A percentile compares a stretch with the other conserved stretches of the same genome.
These are phyloP conservation scores for Kodamaea restingae DNA, from an alignment of 805 yeast species.

Conservation along the genomic window DNA sequence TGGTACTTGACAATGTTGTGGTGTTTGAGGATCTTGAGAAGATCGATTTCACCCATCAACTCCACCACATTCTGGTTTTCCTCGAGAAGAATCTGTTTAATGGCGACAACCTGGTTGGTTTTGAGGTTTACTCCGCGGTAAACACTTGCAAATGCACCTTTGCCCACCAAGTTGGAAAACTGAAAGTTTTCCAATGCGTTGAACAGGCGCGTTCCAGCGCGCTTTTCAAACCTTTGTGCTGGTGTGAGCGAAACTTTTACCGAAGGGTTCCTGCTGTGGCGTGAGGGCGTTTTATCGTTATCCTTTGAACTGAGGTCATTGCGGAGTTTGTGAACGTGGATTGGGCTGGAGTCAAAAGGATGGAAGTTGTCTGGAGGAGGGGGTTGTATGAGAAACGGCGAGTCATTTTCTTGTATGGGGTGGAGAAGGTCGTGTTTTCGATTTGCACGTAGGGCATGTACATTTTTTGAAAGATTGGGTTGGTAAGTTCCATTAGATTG, in stretches of 20 bases:
- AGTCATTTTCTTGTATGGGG: slow-evolving; percentile 12
- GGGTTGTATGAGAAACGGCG: slow-evolving; percentile 16
- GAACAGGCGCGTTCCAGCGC: slow-evolving; percentile 32
- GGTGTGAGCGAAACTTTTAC: slow-evolving; percentile 46
- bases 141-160: slow-evolving; percentile 90
- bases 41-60: slow-evolving; percentile 64
- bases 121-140: slow-evolving; percentile 65
- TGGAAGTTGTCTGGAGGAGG: not conserved
- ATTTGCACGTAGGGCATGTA: too few species aligned
- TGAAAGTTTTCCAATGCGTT: slow-evolving; percentile 47
- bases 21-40: slow-evolving; percentile 61
- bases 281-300: not conserved
- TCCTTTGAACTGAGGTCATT: not conserved
- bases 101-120: slow-evolving; percentile 70
- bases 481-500: too few species aligned
- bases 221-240: slow-evolving; percentile 48
- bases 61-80: slow-evolving; percentile 41
- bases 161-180: slow-evolving; percentile 66
- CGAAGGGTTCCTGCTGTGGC: slow-evolving; percentile 23
- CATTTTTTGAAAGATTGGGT: too few species aligned
- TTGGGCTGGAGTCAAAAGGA: not conserved
- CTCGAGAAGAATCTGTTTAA: slow-evolving; percentile 68
- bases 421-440: not conserved
- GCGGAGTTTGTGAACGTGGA: slow-evolving; percentile 7
- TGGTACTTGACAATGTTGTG: slow-evolving; percentile 65